Evolutionary conservation across 1,139 yeast genomes (phyloP), one percentile per base, ranked within the genome.

Genomic region (Spencermartinsiella ligniputridi): DNA sequence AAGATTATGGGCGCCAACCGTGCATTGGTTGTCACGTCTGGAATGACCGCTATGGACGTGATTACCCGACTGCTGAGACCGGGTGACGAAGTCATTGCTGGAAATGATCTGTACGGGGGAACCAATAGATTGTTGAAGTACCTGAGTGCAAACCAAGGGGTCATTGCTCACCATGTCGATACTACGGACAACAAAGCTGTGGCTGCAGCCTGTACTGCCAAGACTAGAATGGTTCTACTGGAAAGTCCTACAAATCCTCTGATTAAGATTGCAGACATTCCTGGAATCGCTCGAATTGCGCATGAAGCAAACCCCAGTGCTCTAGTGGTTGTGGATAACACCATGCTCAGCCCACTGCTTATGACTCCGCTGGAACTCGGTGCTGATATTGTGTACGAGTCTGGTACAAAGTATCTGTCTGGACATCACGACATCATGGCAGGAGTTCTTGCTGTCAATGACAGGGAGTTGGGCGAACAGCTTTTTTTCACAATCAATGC

Each of bases 371-470:
- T 89, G 55, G 87, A 83, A 54, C 74, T 84, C 54, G 95, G 94
- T 13, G 94, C 83, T 25, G 97, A 89, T 62, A 84, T 89, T 50
- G 95, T 87, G 47, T 89, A 89, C 64, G 97, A 89, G 63, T 82
- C 92, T 13, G 97, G 95, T 15, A 89, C 97, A 46, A 89, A 89
- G 66, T 89, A 86, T 61, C 71, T 89, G 53, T 86, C 88, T 59
- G 97, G 97, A 9, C 97, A 89, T 64, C 97, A 89, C 64, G 97
- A 89, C 64, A 79, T 89, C 57, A 89, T 89, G 97, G 96, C 96
- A 15, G 97, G 97, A 45, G 80, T 85, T 16, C 72, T 89, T 49
- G 95, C 95, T 22, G 81, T 85, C 18, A 75, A 84, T 52, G 72
- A 74, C 40, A 66, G 75, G 24, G 70, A 73, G 47, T 69, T 89